Conservation (phyloP, 2,329 filamentous ascomycete species). For the Talaromyces islandicus region DNA sequence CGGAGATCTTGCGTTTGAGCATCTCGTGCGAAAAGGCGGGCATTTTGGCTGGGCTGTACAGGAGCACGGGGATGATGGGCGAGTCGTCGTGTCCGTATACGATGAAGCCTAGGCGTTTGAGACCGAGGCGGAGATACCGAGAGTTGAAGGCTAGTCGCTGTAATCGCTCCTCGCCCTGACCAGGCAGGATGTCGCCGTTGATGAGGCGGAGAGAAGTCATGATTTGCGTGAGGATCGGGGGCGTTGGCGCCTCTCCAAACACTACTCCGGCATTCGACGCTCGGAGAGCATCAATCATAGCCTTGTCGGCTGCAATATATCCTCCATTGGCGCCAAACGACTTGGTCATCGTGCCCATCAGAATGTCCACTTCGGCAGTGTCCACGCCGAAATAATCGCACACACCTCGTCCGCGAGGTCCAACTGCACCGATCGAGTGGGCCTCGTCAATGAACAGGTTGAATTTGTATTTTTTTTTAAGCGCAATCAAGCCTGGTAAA, state of each 20-base stretch:
- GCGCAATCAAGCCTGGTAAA: conserved; percentile 75
- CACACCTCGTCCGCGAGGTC: conserved; percentile 80
- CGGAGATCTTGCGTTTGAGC: conserved; percentile 94
- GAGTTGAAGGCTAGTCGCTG: conserved; percentile 98
- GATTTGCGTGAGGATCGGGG: conserved; percentile 87
- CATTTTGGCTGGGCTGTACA: conserved; percentile 99
- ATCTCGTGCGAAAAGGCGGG: conserved; percentile 98
- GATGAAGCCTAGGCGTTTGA: conserved; percentile 95
- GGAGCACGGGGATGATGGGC: conserved; percentile 86
- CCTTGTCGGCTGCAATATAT: conserved; percentile 84
- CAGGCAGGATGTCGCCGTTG: conserved; percentile 76
- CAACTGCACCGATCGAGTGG: conserved; percentile 89
- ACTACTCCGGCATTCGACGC: conserved; percentile 79
- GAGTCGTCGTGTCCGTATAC: conserved; percentile 97
- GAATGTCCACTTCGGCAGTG: conserved; percentile 79
- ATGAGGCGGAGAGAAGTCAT: conserved; percentile 81
- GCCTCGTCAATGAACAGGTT: conserved; percentile 93
- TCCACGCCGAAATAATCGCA: conserved; percentile 97
- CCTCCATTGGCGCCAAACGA: conserved; percentile 98
- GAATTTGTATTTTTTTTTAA: conserved; percentile 97
- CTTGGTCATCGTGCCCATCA: conserved; percentile 98
- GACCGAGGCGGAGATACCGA: conserved; percentile 89
- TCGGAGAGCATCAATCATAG: conserved; percentile 86
- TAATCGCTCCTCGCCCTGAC: conserved; percentile 90
- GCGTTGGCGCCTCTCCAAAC: conserved; percentile 80